phyloP scores from a whole-genome alignment of 2,329 filamentous ascomycete species.

The Didymella exigua region DNA sequence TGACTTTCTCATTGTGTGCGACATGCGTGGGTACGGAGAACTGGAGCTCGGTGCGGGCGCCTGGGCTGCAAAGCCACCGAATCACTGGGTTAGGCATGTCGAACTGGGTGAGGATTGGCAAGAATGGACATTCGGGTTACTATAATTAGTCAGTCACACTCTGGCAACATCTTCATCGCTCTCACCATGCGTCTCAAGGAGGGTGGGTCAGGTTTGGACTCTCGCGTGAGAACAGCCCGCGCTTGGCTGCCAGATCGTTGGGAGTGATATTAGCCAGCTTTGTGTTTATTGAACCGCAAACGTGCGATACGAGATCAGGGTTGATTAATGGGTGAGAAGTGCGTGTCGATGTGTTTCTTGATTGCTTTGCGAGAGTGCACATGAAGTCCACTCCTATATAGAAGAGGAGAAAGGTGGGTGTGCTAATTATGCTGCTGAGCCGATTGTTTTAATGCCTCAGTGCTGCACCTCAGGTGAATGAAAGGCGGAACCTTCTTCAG shows the following conservation, averaged over 20 bases:
- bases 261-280: background rate
- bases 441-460: background rate
- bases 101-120: background rate
- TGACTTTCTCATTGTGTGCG: background rate
- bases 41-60: background rate
- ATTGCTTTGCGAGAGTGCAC: too few species aligned
- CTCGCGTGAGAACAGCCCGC: background rate
- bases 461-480: background rate
- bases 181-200: background rate
- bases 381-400: too few species aligned
- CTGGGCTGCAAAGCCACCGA: background rate
- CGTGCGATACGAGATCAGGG: background rate
- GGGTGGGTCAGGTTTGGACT: slow-evolving; percentile 1
- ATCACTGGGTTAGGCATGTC: background rate
- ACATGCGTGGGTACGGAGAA: background rate
- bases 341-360: background rate
- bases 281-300: background rate
- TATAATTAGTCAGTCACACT: background rate
- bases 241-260: background rate
- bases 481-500: background rate
- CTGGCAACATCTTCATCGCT: background rate
- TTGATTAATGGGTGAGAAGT: background rate
- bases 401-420: background rate
- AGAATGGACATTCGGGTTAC: background rate
- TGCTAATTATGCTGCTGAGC: background rate